phyloP scores from a whole-genome alignment of 2,329 filamentous ascomycete species.

The Alternaria postmessia region DNA sequence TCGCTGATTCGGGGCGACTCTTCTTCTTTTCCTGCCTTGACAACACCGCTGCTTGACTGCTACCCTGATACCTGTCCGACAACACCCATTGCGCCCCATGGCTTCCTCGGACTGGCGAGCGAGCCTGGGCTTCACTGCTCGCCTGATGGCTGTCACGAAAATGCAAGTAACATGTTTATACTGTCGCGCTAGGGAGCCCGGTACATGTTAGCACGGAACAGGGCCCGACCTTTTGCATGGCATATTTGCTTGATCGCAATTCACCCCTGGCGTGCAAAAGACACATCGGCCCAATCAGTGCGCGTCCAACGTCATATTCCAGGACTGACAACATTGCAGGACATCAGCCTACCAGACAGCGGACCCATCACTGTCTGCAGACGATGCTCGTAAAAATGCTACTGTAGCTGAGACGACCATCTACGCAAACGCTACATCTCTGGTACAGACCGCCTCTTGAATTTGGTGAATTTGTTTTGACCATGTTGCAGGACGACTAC shows the following conservation, averaged over 20 bases:
- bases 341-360: slow-evolving; percentile 58
- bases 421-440: slow-evolving; percentile 65
- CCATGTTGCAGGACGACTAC: slow-evolving; percentile 45
- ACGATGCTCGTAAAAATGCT: slow-evolving; percentile 65
- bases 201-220: neutral
- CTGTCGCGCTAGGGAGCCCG: slow-evolving; percentile 11
- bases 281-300: neutral
- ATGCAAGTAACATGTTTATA: slow-evolving; percentile 54
- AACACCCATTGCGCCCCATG: slow-evolving; percentile 22
- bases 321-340: slow-evolving; percentile 45
- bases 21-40: slow-evolving; percentile 7
- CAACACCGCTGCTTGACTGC: slow-evolving; percentile 8
- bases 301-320: neutral
- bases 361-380: slow-evolving; percentile 54
- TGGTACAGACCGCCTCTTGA: slow-evolving; percentile 55
- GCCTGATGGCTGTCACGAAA: slow-evolving; percentile 55
- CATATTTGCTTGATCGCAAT: slow-evolving; percentile 6
- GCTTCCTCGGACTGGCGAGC: slow-evolving; percentile 51
- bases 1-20: slow-evolving; percentile 14
- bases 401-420: slow-evolving; percentile 72
- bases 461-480: slow-evolving; percentile 16
- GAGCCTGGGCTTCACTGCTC: slow-evolving; percentile 55
- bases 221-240: slow-evolving; percentile 5
- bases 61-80: neutral
- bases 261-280: neutral